These are phyloP conservation scores for Coix lacrymajobi DNA, from an alignment of 176 grass and related monocot genomes.

Conservation along the genomic window DNA sequence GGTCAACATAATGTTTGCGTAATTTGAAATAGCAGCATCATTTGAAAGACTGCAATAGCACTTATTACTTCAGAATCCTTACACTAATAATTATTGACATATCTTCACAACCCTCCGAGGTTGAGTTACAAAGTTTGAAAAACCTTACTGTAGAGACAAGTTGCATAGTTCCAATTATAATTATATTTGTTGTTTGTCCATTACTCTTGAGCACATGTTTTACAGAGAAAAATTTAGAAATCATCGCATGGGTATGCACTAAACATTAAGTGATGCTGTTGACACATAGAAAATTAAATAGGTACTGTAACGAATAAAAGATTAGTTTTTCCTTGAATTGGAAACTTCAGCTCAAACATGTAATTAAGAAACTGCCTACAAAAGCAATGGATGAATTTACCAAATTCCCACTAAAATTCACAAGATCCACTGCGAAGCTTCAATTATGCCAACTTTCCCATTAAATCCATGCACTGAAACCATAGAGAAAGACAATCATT, in stretches of 20 bases:
- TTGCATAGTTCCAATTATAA: neutral
- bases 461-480: neutral
- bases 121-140: neutral
- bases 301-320: neutral
- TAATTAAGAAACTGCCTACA: neutral
- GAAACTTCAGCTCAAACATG: neutral
- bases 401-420: neutral
- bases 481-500: neutral
- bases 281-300: neutral
- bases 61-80: neutral
- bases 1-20: neutral
- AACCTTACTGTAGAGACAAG: neutral
- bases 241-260: neutral
- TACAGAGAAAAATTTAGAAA: neutral
- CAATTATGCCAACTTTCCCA: neutral
- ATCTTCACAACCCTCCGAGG: slow-evolving; percentile 7
- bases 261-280: neutral
- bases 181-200: neutral
- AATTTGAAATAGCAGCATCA: neutral
- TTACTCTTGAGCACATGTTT: neutral
- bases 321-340: neutral
- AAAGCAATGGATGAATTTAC: neutral
- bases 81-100: neutral
- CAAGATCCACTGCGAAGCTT: neutral
- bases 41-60: neutral